A percentile compares a stretch with the other conserved stretches of the same genome.
Conservation (phyloP, 768 basidiomycete species). For the Scleroderma citrinum region DNA sequence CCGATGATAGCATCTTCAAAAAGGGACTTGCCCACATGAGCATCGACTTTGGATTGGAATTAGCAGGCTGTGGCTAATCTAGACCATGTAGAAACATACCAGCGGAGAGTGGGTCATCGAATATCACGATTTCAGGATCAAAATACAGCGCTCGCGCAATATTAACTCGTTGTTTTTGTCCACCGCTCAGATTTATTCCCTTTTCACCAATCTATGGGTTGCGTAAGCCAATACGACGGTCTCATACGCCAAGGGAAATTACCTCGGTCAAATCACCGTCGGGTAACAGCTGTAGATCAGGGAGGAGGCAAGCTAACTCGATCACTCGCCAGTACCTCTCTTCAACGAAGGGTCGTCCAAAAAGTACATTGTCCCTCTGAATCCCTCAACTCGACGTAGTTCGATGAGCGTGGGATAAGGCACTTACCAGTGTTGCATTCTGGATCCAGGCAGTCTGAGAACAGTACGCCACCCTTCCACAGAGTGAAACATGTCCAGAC, state of each 20-base stretch:
- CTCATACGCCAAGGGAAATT: constrained; percentile 5
- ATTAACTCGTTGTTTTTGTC: constrained; percentile 63
- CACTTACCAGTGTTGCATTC: constrained; percentile 50
- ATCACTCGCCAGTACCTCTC: constrained; percentile 61
- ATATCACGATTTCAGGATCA: constrained; percentile 52
- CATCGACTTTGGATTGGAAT: constrained; percentile 45
- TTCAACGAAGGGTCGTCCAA: constrained; percentile 60
- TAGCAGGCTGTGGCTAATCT: no score
- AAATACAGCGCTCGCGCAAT: constrained; percentile 67
- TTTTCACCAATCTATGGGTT: constrained; percentile 58
- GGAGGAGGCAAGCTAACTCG: constrained; percentile 50
- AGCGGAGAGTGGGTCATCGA: constrained; percentile 64
- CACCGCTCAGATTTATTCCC: constrained; percentile 61
- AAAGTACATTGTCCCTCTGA: constrained; percentile 61
- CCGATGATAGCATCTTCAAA: constrained; percentile 62
- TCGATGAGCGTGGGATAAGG: not conserved
- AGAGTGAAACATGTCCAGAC: constrained; percentile 49
- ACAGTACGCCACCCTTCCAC: constrained; percentile 63
- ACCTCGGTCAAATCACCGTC: constrained; percentile 74
- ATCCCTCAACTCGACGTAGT: not conserved
- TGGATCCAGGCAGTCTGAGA: constrained; percentile 77
- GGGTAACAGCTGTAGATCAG: constrained; percentile 59
- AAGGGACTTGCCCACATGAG: constrained; percentile 66
- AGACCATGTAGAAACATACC: constrained; percentile 29
- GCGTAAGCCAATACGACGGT: not conserved